Evolutionary conservation across 1,139 yeast genomes (phyloP), one percentile per base, ranked within the genome.

Genomic region (Sugiyamaella xylanicola): DNA sequence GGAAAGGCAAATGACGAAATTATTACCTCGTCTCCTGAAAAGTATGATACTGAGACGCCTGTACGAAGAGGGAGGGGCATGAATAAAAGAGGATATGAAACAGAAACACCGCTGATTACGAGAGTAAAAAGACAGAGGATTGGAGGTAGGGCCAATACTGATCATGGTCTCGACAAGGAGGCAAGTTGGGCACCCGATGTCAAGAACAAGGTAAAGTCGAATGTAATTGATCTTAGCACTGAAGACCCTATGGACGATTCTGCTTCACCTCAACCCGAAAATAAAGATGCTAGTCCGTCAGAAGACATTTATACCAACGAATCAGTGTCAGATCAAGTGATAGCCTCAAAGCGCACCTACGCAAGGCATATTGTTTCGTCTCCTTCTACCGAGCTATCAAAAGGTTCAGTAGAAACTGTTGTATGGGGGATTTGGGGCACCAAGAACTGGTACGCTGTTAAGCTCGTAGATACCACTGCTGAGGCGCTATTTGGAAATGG

Each of bases 361-460:
- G 37, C 15, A n/a, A 32, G 15, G 15, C 37, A 32, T n/a, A 32
- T 32, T 13, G 37, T 32, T 4, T 15, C 37, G 13, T 32, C 37
- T 32, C 37, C 37, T 15, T 8, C 37, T 4, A n/a, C 37, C 8
- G 15, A 4, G 15, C 4, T 4, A 4, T 8, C 37, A 25, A 13
- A 45, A 4, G 25, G 13, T 5, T 17, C 36, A 19, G n/a, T 36
- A 3, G 56, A 53, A 39, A 48, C 39, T 15, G 57, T 56, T 1
- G 60, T 56, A 20, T 60, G 63, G 63, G 59, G 56, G 1, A 51
- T 54, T 40, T 60, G 63, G 63, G 52, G 57, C 15, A 61, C 53
- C 15, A 53, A 59, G n/a, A 51, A 53, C 27, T 60, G 59, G 57
- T 58, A 56, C 45, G 59, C 58, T 11, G 61, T 53, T 7, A 48